Base-by-base conservation (phyloP, 106 monocot species). In the Ottelia alismoides region DNA sequence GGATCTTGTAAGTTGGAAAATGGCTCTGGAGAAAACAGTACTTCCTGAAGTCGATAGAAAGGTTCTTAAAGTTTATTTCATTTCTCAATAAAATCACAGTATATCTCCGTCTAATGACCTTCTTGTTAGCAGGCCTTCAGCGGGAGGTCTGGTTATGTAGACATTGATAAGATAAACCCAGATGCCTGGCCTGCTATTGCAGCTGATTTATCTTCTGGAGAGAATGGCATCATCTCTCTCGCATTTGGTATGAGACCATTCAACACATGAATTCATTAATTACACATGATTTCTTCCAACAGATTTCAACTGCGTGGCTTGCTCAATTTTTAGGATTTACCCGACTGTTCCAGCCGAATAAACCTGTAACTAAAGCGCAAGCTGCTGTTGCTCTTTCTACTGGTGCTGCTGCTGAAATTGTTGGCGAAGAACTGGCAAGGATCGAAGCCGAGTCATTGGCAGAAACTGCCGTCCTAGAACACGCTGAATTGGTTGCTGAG, bases 1-100 rank as follows among this genome's bases (percentile, higher is more conserved):
- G 75, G 86, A 99, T 83, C 90, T 99, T 60, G 77, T 99, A 11
- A 80, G 79, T 67, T 99, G 90, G 98, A 99, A 91, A 67, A 86
- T 99, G 82, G 98, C 77, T 68, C 57, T 99, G 28, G 90, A 90
- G 28, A 90, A 61, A 57, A 74, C 72, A 56, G 56, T 60, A 57
- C 70, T 99, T 61, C 90, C 85, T 47, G 77, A 80, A 75, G 82
- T 86, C 12, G 78, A 83, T 67, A 90, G 30, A 86, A 86, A 86
- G 70, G 98, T 98, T 18, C 31, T 30, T 44, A 59, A 48, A 47
- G 9, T 0, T 54, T 25, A 22, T 43, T 16, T 16, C 16, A 6
- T 6, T 43, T 7, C 40, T 7, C 6, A 7, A 7, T 43, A 43
- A 43, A 43, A 7, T 6, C 16, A 16, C 6, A 16, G 6, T 43